Base-by-base conservation (phyloP, 2,329 filamentous ascomycete species). In the Fusarium sp. region DNA sequence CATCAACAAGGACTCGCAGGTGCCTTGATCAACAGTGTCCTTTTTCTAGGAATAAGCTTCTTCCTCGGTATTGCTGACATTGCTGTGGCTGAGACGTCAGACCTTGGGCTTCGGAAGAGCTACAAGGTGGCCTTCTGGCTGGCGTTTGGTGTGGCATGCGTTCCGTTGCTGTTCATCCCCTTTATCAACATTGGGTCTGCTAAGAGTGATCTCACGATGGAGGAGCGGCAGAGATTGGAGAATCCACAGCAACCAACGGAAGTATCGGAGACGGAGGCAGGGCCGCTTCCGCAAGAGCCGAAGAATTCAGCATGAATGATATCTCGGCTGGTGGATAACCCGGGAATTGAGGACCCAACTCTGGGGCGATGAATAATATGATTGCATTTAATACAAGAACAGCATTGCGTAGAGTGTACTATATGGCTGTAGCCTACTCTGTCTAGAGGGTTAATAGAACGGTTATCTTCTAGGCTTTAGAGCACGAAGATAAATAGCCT, bases 11-110 rank as follows among this genome's bases (percentile, higher is more conserved):
- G 89, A 0, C 77, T 91, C 3, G 90, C 89, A 0, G 90, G 89
- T 3, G 88, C 87, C 0, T 74, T 92, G 44, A 86, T 89, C 68
- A 91, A 90, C 75, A 84, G 84, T 23, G 77, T 89, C 3, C 74
- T 91, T 11, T 88, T 90, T 71, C 77, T 92, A 7, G 88, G 88
- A 6, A 88, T 91, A 53, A 88, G 88, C 3, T 79, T 92, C 31
- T 85, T 86, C 69, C 82, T 92, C 15, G 89, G 87, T 0, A 85
- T 91, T 62, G 87, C 86, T 7, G 89, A 92, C 72, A 84, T 92
- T 13, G 77, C 77, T 4, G 78, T 81, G n/a, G 81, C 81, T 0
- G 65, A 76, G 38, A 77, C 77, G 11, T 79, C 81, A 44, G 84
- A 81, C 12, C 77, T 76, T 11, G 64, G 77, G 3, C 62, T 83